Evolutionary conservation across 768 basidiomycete genomes (phyloP).

Genomic region (Rhodotorula kratochvilovae): DNA sequence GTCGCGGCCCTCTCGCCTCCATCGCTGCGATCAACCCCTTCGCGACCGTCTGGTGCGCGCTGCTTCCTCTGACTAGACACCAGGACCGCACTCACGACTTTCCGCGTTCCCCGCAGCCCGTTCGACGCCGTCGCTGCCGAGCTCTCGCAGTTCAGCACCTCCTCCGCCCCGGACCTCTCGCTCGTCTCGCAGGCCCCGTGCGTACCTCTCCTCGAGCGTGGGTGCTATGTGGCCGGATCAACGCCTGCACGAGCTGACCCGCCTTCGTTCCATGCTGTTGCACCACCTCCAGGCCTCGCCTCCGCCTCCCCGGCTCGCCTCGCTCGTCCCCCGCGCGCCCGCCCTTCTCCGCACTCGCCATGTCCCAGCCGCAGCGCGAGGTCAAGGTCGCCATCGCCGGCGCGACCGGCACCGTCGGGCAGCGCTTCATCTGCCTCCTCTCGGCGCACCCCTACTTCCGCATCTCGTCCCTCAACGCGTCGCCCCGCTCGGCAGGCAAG

Average conservation of each 20-base stretch:
- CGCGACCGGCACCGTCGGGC: slow-evolving; percentile 58
- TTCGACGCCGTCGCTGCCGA: neutral
- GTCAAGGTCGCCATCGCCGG: slow-evolving; percentile 68
- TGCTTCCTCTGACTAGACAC: accelerated
- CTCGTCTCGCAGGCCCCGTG: neutral
- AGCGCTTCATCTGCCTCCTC: slow-evolving; percentile 74
- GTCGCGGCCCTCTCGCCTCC: too few species aligned
- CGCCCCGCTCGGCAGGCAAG: slow-evolving; percentile 78
- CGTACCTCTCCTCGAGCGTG: neutral
- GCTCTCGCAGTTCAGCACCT: neutral
- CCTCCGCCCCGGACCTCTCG: neutral
- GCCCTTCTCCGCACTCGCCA: neutral
- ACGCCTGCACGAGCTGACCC: too few species aligned
- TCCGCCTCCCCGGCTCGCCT: neutral
- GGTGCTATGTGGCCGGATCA: neutral
- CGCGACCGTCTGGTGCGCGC: neutral
- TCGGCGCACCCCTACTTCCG: slow-evolving; percentile 83
- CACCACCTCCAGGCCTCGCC: neutral
- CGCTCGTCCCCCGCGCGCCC: neutral
- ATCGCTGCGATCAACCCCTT: too few species aligned
- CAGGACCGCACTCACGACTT: neutral
- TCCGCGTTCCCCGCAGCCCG: neutral
- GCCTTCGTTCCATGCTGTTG: too few species aligned
- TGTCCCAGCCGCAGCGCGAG: slow-evolving; percentile 22
- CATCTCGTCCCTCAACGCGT: slow-evolving; percentile 82